These are phyloP conservation scores for Pezicula carpinea DNA, from an alignment of 2,329 filamentous ascomycete species.

Conservation along the genomic window DNA sequence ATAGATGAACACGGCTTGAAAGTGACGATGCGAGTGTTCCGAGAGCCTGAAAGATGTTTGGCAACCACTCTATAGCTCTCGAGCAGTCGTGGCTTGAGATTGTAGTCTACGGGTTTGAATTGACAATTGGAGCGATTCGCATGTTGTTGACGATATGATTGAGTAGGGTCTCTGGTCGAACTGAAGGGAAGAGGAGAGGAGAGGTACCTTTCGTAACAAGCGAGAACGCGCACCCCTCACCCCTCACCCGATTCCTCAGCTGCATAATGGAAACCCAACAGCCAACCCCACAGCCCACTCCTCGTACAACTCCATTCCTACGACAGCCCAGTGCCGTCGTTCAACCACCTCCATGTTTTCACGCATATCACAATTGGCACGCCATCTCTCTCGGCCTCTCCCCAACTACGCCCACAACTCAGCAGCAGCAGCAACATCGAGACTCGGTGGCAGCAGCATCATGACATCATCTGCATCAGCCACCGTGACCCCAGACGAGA, in stretches of 20 bases:
- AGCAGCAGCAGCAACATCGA: slow-evolving; percentile 17
- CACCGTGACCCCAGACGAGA: slow-evolving; percentile 34
- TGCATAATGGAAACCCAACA: background rate
- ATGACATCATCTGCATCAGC: slow-evolving; percentile 46
- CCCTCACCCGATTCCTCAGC: background rate
- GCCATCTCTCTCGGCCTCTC: slow-evolving; percentile 63
- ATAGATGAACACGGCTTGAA: too few relatives aligned
- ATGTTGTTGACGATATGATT: too few relatives aligned
- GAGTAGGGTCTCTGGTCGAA: too few relatives aligned
- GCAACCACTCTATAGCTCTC: too few relatives aligned
- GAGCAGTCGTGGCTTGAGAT: too few relatives aligned
- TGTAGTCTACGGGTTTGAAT: too few relatives aligned
- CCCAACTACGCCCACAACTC: slow-evolving; percentile 49
- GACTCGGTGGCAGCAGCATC: slow-evolving; percentile 13
- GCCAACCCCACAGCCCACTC: background rate
- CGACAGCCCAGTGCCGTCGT: background rate
- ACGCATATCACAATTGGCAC: slow-evolving; percentile 66
- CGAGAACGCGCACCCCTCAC: too few relatives aligned
- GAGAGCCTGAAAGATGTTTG: too few relatives aligned
- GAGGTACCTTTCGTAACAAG: too few relatives aligned
- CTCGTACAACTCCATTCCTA: background rate
- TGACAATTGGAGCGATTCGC: too few relatives aligned
- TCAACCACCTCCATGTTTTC: slow-evolving; percentile 59
- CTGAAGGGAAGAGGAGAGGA: too few relatives aligned
- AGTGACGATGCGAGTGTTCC: too few relatives aligned